phyloP scores from a whole-genome alignment of 2,329 filamentous ascomycete species.

The Fusarium euwallaceae region DNA sequence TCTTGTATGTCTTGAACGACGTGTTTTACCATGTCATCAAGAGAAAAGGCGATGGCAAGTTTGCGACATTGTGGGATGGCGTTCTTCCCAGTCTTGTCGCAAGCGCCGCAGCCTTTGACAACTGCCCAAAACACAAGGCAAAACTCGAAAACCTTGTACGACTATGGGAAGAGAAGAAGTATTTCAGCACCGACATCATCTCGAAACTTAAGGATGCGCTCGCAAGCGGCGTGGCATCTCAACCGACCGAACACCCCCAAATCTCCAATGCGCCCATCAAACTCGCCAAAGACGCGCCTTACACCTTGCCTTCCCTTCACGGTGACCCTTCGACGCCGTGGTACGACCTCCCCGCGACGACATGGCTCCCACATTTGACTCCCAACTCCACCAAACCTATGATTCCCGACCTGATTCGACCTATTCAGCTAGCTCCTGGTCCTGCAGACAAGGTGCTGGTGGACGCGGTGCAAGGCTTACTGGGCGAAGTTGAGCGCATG shows the following conservation, averaged over 20 bases:
- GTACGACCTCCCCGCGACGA: conserved; percentile 86
- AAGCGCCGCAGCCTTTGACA: conserved; percentile 67
- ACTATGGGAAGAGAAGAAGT: conserved; percentile 77
- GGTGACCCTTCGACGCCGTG: conserved; percentile 80
- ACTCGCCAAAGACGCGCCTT: conserved; percentile 71
- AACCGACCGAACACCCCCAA: conserved; percentile 36
- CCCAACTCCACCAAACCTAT: conserved; percentile 83
- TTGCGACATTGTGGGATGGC: conserved; percentile 69
- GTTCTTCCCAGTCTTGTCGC: conserved; percentile 73
- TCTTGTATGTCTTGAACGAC: conserved; percentile 85
- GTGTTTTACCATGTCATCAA: conserved; percentile 77
- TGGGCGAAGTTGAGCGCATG: conserved; percentile 77
- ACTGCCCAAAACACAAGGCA: conserved; percentile 73
- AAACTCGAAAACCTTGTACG: conserved; percentile 75
- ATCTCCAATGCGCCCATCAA: conserved; percentile 48
- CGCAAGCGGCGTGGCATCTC: conserved; percentile 53
- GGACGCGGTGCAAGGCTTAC: conserved; percentile 76
- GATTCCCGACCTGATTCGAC: conserved; percentile 76
- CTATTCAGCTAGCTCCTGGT: conserved; percentile 77
- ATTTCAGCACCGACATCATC: conserved; percentile 69
- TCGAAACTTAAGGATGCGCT: conserved; percentile 71
- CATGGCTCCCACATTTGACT: conserved; percentile 82
- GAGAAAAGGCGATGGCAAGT: conserved; percentile 62
- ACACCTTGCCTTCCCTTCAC: conserved; percentile 80
- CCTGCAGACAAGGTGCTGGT: conserved; percentile 76